phyloP scores from a whole-genome alignment of 768 basidiomycete species.

The Brasilioporus rufonigricans region DNA sequence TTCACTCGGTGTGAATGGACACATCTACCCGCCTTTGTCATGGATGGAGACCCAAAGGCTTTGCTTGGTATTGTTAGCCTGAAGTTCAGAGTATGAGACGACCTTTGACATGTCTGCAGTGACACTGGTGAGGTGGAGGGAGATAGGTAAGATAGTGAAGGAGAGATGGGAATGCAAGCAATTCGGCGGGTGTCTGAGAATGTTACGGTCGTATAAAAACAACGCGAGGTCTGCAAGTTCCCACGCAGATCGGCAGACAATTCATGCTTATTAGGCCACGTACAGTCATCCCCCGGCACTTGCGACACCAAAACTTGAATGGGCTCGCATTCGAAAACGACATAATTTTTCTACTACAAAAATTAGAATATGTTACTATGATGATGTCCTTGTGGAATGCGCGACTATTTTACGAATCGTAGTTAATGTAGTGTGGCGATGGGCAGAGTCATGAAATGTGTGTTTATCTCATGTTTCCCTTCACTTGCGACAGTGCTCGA shows the following conservation, averaged over 20 bases:
- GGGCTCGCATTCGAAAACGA: no score
- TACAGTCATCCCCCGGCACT: no score
- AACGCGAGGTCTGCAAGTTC: conserved; percentile 25
- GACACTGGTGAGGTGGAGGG: conserved; percentile 6
- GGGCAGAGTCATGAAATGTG: no score
- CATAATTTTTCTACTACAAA: no score
- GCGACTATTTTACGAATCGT: no score
- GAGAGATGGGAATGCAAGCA: conserved; percentile 3
- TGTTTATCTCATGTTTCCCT: no score
- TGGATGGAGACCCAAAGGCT: conserved; percentile 80
- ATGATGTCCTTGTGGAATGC: no score
- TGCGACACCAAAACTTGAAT: no score
- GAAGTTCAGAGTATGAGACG: conserved; percentile 73
- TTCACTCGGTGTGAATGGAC: background rate
- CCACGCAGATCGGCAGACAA: conserved; percentile 20
- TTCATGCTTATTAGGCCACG: no score
- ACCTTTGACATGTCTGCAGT: conserved; percentile 45
- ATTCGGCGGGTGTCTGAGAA: background rate
- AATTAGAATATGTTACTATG: no score
- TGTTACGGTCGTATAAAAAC: conserved; percentile 16
- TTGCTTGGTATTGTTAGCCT: conserved; percentile 71
- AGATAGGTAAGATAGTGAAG: conserved; percentile 9
- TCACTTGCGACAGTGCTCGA: no score
- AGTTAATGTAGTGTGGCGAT: no score
- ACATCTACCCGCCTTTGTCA: conserved; percentile 63